These are phyloP conservation scores for Dovyalis caffra DNA, from an alignment of 345 rosid genomes.

Conservation along the genomic window DNA sequence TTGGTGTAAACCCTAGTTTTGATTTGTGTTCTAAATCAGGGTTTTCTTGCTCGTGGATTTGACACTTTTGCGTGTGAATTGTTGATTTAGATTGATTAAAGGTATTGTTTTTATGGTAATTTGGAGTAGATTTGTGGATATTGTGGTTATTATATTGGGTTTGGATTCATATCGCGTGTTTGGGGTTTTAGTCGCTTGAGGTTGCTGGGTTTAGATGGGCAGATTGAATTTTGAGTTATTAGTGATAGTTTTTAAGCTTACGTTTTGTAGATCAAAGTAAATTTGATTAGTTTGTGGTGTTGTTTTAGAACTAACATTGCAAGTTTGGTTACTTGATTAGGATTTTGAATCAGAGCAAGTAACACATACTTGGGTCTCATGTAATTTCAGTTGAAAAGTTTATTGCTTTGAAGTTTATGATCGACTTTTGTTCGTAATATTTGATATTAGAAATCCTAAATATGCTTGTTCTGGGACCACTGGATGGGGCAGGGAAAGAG, in stretches of 20 bases:
- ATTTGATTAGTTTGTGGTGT: neutral
- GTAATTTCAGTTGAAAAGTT: neutral
- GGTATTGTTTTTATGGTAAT: constrained; percentile 9
- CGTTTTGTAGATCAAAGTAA: constrained; percentile 24
- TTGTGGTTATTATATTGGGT: constrained; percentile 2
- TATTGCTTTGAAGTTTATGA: neutral
- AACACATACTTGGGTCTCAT: neutral
- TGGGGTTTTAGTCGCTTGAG: constrained; percentile 22
- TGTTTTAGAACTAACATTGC: constrained; percentile 1
- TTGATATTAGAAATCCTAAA: neutral
- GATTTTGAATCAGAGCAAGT: neutral
- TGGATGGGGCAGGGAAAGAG: neutral
- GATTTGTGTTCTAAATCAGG: constrained; percentile 8
- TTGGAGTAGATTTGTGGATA: constrained; percentile 16
- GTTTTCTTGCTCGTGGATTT: constrained; percentile 19
- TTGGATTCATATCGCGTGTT: constrained; percentile 1
- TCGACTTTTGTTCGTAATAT: neutral
- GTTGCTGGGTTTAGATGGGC: constrained; percentile 19
- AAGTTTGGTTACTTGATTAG: neutral
- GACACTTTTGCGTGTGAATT: neutral
- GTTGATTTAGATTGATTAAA: constrained; percentile 2
- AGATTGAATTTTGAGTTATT: constrained; percentile 7
- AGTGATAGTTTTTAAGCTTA: constrained; percentile 2
- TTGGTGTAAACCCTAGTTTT: constrained; percentile 49
- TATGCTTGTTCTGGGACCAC: neutral